Evolutionary conservation across 345 rosid genomes (phyloP).

Genomic region (Syzygium jambos): DNA sequence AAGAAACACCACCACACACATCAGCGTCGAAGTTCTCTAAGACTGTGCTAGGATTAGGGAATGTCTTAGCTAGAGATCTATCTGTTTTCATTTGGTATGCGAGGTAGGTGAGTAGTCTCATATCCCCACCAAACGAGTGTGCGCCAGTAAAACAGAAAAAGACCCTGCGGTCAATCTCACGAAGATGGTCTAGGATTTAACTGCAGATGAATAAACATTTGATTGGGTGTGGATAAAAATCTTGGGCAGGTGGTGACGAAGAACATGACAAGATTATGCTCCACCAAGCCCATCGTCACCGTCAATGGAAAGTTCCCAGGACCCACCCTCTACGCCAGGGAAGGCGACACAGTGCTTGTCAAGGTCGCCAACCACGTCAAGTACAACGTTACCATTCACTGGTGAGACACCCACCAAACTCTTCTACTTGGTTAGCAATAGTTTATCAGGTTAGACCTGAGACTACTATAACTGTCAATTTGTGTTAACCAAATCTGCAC

Average conservation of each 20-base stretch:
- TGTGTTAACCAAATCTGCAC: neutral
- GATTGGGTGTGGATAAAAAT: neutral
- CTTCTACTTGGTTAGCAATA: neutral
- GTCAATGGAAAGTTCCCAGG: conserved; percentile 44
- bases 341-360: conserved; percentile 45
- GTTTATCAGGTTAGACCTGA: neutral
- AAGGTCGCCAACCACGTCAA: conserved; percentile 49
- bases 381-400: conserved; percentile 57
- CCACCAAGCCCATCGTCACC: conserved; percentile 30
- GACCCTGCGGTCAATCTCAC: neutral
- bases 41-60: neutral
- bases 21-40: neutral
- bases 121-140: neutral
- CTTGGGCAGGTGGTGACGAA: conserved; percentile 30
- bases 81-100: neutral
- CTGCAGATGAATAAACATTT: neutral
- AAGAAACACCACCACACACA: neutral
- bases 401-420: conserved; percentile 18
- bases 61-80: neutral
- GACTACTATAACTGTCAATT: neutral
- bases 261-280: conserved; percentile 25
- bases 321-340: conserved; percentile 42
- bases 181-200: neutral
- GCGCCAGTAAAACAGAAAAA: neutral
- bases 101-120: neutral